Evolutionary conservation across 176 grass and related monocot species (phyloP), one percentile per base, ranked within the genome.

Genomic region (Avena insularis): DNA sequence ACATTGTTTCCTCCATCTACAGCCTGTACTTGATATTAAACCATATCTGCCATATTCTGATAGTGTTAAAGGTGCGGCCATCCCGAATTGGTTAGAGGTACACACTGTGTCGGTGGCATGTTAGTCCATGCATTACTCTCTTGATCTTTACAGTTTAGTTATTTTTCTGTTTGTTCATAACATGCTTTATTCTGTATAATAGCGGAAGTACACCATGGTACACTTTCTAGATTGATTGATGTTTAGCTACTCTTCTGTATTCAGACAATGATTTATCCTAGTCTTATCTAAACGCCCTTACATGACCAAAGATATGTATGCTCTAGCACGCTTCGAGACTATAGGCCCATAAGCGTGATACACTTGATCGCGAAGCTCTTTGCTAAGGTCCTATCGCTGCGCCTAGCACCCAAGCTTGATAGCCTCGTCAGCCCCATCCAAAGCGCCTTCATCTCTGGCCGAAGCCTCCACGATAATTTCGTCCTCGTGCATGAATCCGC

Each of bases 21-120:
- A 98, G 92, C 96, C 96, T n/a, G 88, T 95, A 7, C 90, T 98
- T 78, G 96, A 98, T 89, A 94, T 98, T 75, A 98, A 98, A 87
- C 93, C 96, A n/a, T 98, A 98, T 69, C 92, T 95, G 29, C 96
- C 93, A 71, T 98, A 95, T 94, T 94, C 96, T 62, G 93, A 95
- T 53, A 82, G 90, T 33, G 84, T 98, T 70, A 70, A 86, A 80
- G 84, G 53, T 73, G 93, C 92, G 51, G 35, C 76, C 50, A 77
- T 95, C 84, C 92, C 96, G 35, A 79, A 73, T 38, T 98, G 95
- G 92, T 78, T 98, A 53, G 89, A 95, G 93, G 93, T 92, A 92
- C 43, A 58, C n/a, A 40, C 78, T 68, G 50, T 47, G 35, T 64
- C 2, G 1, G 51, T 55, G 8, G 17, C 57, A 82, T 85, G 25